Evolutionary conservation across 2,329 filamentous ascomycete genomes (phyloP), one percentile per base, ranked within the genome.

Genomic region (Coniochaeta sp.): DNA sequence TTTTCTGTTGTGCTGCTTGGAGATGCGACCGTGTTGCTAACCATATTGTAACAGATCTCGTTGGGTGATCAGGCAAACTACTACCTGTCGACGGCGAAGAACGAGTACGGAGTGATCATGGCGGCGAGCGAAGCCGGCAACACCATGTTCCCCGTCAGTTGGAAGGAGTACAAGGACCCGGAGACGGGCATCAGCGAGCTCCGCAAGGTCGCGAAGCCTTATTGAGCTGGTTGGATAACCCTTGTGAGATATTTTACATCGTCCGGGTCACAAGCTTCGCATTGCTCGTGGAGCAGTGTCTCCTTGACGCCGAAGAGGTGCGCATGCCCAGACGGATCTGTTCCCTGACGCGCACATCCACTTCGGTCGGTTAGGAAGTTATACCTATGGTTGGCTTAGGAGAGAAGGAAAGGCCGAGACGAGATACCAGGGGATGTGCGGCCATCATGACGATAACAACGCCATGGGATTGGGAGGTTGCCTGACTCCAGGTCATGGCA

Each of bases 1-100:
- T n/a, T 18, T 32, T 53, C n/a, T 4, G 10, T 24, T 12, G 18
- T 14, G 22, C n/a, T 8, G 16, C 20, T 26, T 48, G 20, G 4
- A n/a, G 14, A 4, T 52, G 1, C 14, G 46, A 47, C 10, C 32
- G 14, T 24, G 22, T 14, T 5, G n/a, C 55, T 49, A 22, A 55
- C 20, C 40, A n/a, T 22, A 24, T 22, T 26, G 6, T 30, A 42
- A 9, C 48, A 87, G 84, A 94, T 95, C 53, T 94, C 88, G 7
- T 71, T 97, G 13, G 94, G 94, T 32, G 94, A 99, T 65, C 91
- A 97, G 71, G 84, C 87, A 49, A 95, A 89, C 62, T 99, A 97
- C 67, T 99, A 96, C 67, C 78, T 95, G n/a, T 88, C 86, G 24
- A 99, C 94, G 1, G 90, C 91, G 26, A 83, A 83, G 59, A 97